Conservation (phyloP, 805 yeast species). For the Starmerella bombi region DNA sequence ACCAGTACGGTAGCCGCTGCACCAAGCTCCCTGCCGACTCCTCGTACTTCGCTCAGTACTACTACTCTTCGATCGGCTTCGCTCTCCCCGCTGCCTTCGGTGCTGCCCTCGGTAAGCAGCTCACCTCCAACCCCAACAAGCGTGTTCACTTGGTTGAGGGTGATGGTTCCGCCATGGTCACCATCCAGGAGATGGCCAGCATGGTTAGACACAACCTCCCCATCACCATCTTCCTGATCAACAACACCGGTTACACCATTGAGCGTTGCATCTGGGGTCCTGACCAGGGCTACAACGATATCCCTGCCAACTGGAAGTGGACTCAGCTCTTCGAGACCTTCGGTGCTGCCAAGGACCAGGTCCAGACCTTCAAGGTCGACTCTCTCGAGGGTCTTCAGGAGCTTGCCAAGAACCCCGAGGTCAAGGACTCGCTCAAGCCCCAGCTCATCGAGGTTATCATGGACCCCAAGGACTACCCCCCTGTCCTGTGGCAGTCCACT, state of each 20-base stretch:
- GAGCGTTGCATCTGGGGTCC: conserved; percentile 80
- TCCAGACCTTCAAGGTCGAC: conserved; percentile 29
- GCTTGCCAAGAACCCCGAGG: conserved; percentile 30
- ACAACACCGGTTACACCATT: conserved; percentile 81
- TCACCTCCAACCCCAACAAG: conserved; percentile 28
- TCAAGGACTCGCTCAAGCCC: conserved; percentile 28
- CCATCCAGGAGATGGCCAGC: conserved; percentile 68
- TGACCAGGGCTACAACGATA: conserved; percentile 63
- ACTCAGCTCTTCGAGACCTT: conserved; percentile 50
- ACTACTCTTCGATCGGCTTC: conserved; percentile 77
- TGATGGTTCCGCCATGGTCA: conserved; percentile 93
- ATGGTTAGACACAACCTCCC: conserved; percentile 45
- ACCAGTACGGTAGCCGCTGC: conserved; percentile 65
- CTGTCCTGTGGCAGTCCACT: conserved; percentile 34
- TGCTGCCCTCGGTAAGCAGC: conserved; percentile 45
- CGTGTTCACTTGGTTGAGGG: conserved; percentile 70
- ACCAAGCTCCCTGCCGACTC: conserved; percentile 44
- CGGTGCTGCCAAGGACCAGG: conserved; percentile 24
- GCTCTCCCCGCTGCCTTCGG: conserved; percentile 83
- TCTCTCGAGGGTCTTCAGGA: conserved; percentile 31
- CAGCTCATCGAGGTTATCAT: conserved; percentile 48
- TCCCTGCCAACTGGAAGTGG: conserved; percentile 76
- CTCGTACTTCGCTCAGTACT: conserved; percentile 44
- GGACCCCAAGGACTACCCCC: conserved; percentile 50
- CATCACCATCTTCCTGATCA: conserved; percentile 61